Base-by-base conservation (phyloP, 2,329 filamentous ascomycete genomes). In the Cladosporium sp. region DNA sequence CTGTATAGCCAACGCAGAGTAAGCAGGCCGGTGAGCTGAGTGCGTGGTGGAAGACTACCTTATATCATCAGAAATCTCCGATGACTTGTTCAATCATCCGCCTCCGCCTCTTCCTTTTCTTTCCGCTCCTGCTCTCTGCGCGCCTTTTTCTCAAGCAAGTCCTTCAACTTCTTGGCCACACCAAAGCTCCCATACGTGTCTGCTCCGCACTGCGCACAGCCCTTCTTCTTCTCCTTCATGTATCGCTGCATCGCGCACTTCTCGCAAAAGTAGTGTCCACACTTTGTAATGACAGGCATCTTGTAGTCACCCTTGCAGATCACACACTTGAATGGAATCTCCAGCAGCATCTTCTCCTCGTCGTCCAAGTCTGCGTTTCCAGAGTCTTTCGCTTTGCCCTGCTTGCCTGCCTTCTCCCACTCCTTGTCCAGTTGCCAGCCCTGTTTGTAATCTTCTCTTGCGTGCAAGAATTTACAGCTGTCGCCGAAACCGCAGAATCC, bases 231-330 rank as follows among this genome's bases (percentile, higher is more conserved):
- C 75, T 92, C 95, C 68, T 91, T 85, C 70, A 91, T 85, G 76
- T 97, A 98, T 69, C 93, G 82, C 75, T 91, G 88, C 72, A 98
- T 81, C 29, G 95, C 95, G 78, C 95, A 99, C 1, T 85, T 83
- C 77, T 97, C 91, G 76, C 95, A 99, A 75, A 98, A 98, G 78
- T 98, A 98, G 77, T 99, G 95, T 0, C 92, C 91, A 71, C 95
- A 99, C 70, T 92, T 90, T 14, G 95, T 98, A 28, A 94, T 82
- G 14, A 98, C 86, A 0, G 95, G 94, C 65, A 86, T 84, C 72
- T 88, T 90, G 79, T 97, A 97, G 1, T 88, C 79, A 44, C 88
- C 85, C 72, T 89, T 88, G 82, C 93, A 97, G 68, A 97, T 92
- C 69, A 96, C 87, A 77, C 93, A 97, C 1, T 88, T 91, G 75